These are phyloP conservation scores for Yamadazyma mexicana DNA, from an alignment of 1,139 yeast species.

Conservation along the genomic window DNA sequence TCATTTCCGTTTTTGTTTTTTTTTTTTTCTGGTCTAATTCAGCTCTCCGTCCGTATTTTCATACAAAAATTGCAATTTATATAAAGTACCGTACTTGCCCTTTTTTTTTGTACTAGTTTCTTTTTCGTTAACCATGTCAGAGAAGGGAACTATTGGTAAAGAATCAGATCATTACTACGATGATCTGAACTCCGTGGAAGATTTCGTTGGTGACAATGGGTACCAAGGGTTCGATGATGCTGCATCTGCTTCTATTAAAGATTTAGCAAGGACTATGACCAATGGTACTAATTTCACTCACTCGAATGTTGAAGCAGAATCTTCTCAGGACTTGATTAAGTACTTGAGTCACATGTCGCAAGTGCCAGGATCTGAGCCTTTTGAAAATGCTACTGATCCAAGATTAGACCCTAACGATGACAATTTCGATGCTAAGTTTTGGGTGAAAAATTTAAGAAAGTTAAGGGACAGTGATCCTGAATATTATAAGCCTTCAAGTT, in stretches of 20 bases:
- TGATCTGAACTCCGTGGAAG: slow-evolving; percentile 13
- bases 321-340: slow-evolving; percentile 52
- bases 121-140: slow-evolving; percentile 1
- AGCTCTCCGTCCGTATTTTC: not conserved
- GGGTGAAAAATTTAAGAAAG: slow-evolving; percentile 27
- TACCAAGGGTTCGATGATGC: slow-evolving; percentile 30
- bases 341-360: slow-evolving; percentile 51
- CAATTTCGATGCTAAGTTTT: slow-evolving; percentile 53
- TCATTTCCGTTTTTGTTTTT: not conserved
- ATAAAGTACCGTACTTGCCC: no score
- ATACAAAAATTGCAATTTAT: not conserved
- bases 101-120: not conserved
- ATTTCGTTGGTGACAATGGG: slow-evolving; percentile 17
- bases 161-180: slow-evolving; percentile 11
- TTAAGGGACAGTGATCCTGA: slow-evolving; percentile 50
- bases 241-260: slow-evolving; percentile 27
- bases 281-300: slow-evolving; percentile 24
- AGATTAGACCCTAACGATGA: slow-evolving; percentile 41
- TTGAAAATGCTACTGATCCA: slow-evolving; percentile 15
- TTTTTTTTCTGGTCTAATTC: no score
- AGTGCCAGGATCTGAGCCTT: slow-evolving; percentile 51
- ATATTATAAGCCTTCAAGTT: slow-evolving; percentile 58
- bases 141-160: slow-evolving; percentile 5
- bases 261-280: slow-evolving; percentile 36
- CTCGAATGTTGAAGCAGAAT: no score